These are phyloP conservation scores for Cubamyces lactineus DNA, from an alignment of 768 basidiomycete genomes.

Conservation along the genomic window DNA sequence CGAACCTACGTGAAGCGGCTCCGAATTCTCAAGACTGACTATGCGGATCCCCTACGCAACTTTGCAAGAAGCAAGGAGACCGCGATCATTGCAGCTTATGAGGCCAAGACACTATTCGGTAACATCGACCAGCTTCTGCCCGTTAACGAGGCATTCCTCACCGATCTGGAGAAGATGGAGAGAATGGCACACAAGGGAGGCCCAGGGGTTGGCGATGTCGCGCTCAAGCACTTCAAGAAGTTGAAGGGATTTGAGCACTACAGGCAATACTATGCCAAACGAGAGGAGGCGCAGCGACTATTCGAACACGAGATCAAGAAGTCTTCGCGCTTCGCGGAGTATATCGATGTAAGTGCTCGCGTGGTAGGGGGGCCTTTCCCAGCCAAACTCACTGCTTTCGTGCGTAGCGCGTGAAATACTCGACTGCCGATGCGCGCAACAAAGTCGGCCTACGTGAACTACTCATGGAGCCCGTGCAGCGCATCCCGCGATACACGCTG, in stretches of 20 bases:
- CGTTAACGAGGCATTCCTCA: conserved; percentile 87
- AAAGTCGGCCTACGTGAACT: conserved; percentile 89
- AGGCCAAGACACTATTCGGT: conserved; percentile 92
- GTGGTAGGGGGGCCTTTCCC: background rate
- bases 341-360: conserved; percentile 72
- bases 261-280: conserved; percentile 87
- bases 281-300: conserved; percentile 89
- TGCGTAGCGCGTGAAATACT: conserved; percentile 82
- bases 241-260: conserved; percentile 88
- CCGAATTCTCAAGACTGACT: conserved; percentile 80
- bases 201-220: conserved; percentile 79
- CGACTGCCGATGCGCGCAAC: conserved; percentile 70
- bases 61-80: conserved; percentile 87
- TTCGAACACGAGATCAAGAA: conserved; percentile 84
- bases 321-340: conserved; percentile 80
- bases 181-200: conserved; percentile 53
- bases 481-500: conserved; percentile 92
- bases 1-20: conserved; percentile 86
- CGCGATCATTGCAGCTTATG: conserved; percentile 85
- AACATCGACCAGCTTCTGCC: conserved; percentile 90
- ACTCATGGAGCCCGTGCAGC: conserved; percentile 95
- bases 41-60: conserved; percentile 87
- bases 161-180: conserved; percentile 78
- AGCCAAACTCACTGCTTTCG: conserved; percentile 4
- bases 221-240: conserved; percentile 84